phyloP scores from a whole-genome alignment of 2,329 filamentous ascomycete species.

The Colletotrichum higginsianum region DNA sequence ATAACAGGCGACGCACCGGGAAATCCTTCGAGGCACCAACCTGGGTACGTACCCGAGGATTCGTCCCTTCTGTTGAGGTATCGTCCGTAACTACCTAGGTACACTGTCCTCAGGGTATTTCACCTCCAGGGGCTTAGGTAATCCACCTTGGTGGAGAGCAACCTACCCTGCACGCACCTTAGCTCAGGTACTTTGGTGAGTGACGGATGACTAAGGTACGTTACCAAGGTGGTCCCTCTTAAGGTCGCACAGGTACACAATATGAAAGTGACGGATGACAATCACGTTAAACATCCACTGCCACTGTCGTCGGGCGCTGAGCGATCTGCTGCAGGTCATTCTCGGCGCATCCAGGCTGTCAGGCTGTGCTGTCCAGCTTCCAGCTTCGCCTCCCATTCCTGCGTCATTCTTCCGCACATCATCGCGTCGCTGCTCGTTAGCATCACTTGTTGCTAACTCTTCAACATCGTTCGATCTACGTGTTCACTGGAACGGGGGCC shows the following conservation, averaged over 20 bases:
- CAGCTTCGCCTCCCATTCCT: conserved; percentile 1
- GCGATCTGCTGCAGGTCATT: not conserved
- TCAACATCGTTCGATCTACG: not conserved
- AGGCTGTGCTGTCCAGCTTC: no score
- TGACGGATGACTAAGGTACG: not conserved
- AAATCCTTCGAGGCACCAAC: not conserved
- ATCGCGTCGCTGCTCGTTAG: conserved; percentile 1
- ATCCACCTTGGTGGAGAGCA: not conserved
- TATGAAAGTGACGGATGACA: not conserved
- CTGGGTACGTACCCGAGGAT: not conserved
- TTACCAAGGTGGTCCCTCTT: no score
- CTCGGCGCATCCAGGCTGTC: not conserved
- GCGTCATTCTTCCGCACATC: not conserved
- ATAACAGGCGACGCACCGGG: not conserved
- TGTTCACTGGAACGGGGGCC: conserved; percentile 21
- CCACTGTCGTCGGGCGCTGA: conserved; percentile 6
- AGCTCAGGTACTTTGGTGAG: no score
- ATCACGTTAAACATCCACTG: not conserved
- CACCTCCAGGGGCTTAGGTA: not conserved
- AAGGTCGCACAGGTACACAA: no score
- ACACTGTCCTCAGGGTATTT: not conserved
- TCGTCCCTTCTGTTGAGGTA: no score
- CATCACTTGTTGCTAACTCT: not conserved
- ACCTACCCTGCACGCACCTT: no score
- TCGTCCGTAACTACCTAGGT: not conserved